phyloP scores from a whole-genome alignment of 352 stramenopile species.

The Phytophthora pini region DNA sequence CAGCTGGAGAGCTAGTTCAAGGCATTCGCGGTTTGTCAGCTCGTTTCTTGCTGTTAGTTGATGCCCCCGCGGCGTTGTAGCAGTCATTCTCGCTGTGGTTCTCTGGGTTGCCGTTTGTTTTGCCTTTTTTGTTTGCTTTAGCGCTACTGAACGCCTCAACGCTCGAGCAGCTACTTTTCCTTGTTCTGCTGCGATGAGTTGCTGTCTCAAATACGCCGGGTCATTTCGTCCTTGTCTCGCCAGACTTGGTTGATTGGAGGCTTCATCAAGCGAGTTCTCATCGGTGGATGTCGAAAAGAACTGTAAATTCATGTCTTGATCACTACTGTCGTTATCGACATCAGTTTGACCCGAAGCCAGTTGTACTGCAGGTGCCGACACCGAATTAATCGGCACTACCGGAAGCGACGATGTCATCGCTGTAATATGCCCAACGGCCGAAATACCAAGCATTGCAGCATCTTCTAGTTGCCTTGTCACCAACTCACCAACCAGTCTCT shows the following conservation, averaged over 20 bases:
- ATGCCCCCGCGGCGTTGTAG: background rate
- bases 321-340: too few relatives aligned
- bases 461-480: background rate
- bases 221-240: too few relatives aligned
- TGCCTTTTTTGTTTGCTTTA: background rate
- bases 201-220: too few relatives aligned
- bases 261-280: too few relatives aligned
- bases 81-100: background rate
- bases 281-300: too few relatives aligned
- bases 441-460: background rate
- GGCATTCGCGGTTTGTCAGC: too few relatives aligned
- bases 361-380: background rate
- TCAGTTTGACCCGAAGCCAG: too few relatives aligned
- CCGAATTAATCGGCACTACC: background rate
- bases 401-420: background rate
- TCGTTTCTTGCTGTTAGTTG: too few relatives aligned
- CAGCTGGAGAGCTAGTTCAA: too few relatives aligned
- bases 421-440: background rate
- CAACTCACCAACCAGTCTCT: background rate
- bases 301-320: too few relatives aligned
- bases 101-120: background rate
- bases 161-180: background rate
- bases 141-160: background rate
- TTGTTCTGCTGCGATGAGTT: too few relatives aligned
- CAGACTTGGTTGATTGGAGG: too few relatives aligned